Base-by-base conservation (phyloP, 2,329 filamentous ascomycete species). In the Claviceps sp. region DNA sequence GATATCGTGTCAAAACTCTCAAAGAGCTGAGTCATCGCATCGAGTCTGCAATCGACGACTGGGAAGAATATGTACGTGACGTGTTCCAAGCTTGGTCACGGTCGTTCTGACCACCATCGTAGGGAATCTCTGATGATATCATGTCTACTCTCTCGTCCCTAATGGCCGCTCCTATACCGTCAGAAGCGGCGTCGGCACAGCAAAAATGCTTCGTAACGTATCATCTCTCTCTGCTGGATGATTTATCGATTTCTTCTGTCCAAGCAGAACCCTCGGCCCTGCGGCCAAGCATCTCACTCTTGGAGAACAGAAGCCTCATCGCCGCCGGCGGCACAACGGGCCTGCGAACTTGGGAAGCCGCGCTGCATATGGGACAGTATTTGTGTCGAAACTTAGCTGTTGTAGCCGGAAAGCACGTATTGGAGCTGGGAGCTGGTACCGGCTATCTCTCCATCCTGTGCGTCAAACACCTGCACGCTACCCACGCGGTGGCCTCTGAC, bases 111-210 rank as follows among this genome's bases (percentile, higher is more conserved):
- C 57, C 50, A 22, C 43, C 4, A 34, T 48, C 42, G 26, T 68
- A 96, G 90, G 88, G 85, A 65, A 82, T 95, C 46, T 88, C 85
- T 55, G 87, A 95, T 67, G 76, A 84, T 65, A 77, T 96, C 60
- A 86, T 91, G 77, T 73, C 74, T 51, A 71, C 74, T 39, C 75
- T 94, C 58, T 80, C 83, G 50, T 66, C 73, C 54, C 74, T 93
- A 23, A 74, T 94, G 52, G 72, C 76, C 20, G 72, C 76, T 34
- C 78, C 80, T 16, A 67, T 85, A 16, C 80, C 78, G n/a, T 75
- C 81, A 20, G 82, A 88, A 61, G 64, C 76, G 26, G 70, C 75
- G 40, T 78, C 82, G 52, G 85, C 80, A 23, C 87, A 90, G 67
- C 77, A 77, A 58, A 85, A 85, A 63, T 80, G 80, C 36, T 84